These are phyloP conservation scores for Murraya paniculata DNA, from an alignment of 345 rosid genomes.

Conservation along the genomic window DNA sequence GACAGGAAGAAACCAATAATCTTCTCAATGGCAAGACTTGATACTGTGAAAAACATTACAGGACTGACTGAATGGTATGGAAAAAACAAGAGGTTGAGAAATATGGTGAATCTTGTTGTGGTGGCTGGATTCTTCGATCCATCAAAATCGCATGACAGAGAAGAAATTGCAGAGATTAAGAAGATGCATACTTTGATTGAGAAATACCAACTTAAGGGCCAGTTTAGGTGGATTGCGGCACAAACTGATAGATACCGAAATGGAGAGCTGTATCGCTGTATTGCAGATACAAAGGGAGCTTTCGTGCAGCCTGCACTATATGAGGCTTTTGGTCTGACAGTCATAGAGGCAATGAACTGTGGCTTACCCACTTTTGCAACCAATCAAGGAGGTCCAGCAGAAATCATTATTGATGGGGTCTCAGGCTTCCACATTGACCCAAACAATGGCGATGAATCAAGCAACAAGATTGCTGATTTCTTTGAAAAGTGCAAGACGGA, in stretches of 20 bases:
- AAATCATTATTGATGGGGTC: slow-evolving; percentile 82
- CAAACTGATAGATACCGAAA: slow-evolving; percentile 85
- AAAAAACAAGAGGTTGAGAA: slow-evolving; percentile 70
- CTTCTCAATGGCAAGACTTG: slow-evolving; percentile 99
- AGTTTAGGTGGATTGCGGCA: slow-evolving; percentile 93
- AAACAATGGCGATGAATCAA: slow-evolving; percentile 71
- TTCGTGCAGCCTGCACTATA: slow-evolving; percentile 94
- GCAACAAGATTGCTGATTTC: slow-evolving; percentile 69
- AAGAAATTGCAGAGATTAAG: slow-evolving; percentile 78
- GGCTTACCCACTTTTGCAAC: slow-evolving; percentile 95
- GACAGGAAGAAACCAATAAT: slow-evolving; percentile 78
- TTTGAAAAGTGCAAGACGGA: slow-evolving; percentile 64
- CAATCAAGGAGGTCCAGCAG: slow-evolving; percentile 92
- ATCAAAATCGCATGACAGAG: slow-evolving; percentile 77
- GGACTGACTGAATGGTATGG: slow-evolving; percentile 94
- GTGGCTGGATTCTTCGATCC: slow-evolving; percentile 92
- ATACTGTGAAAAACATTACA: slow-evolving; percentile 79
- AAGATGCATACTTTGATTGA: slow-evolving; percentile 79
- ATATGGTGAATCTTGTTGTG: slow-evolving; percentile 75
- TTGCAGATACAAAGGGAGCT: slow-evolving; percentile 91
- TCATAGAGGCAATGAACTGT: slow-evolving; percentile 96
- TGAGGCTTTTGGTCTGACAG: slow-evolving; percentile 94
- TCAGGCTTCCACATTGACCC: slow-evolving; percentile 94
- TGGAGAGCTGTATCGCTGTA: slow-evolving; percentile 83
- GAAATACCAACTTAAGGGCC: slow-evolving; percentile 74